Base-by-base conservation (phyloP, 2,329 filamentous ascomycete species). In the Triangularia setosa region DNA sequence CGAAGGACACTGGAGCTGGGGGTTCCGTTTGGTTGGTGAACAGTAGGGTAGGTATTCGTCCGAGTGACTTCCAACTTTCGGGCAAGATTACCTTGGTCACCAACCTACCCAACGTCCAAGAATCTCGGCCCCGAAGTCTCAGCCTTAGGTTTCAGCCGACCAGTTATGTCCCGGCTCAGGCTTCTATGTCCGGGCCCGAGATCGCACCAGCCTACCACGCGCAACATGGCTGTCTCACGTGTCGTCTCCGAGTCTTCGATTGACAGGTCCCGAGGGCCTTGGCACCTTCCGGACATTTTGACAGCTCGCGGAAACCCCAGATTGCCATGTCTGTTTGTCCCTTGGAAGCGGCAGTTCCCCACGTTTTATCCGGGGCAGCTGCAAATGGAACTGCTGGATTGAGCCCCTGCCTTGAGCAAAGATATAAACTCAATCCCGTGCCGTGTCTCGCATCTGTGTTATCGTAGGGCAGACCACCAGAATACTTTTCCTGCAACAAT, bases 1-100 rank as follows among this genome's bases (percentile, higher is more conserved):
- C 9, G 55, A 64, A 14, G 48, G 25, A 25, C 70, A 72, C 60
- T 71, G 69, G 70, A 71, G 68, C 54, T 72, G 70, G 71, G 35
- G 67, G 56, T 70, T 71, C 30, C 28, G 71, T 25, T 9, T 60
- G 23, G 23, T 28, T 68, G 28, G 7, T 21, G 40, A 18, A 18
- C 7, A 44, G 5, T 18, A 21, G 35, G n/a, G 8, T 8, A 33
- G 2, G 27, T 28, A 28, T 33, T 33, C 30, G 2, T 33, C 11
- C 30, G 5, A 33, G 12, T 8, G 5, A 9, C 30, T 3, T 33
- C 11, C 11, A 11, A 2, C 11, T 33, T 14, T 33, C 30, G 30
- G 2, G 5, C 30, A 12, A 8, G 12, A n/a, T n/a, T 33, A 33
- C 2, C 9, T 9, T 9, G 14, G 33, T 12, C 14, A 14, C 14